Conservation (phyloP, 2,329 filamentous ascomycete species). For the Ceratocystis harringtonii region DNA sequence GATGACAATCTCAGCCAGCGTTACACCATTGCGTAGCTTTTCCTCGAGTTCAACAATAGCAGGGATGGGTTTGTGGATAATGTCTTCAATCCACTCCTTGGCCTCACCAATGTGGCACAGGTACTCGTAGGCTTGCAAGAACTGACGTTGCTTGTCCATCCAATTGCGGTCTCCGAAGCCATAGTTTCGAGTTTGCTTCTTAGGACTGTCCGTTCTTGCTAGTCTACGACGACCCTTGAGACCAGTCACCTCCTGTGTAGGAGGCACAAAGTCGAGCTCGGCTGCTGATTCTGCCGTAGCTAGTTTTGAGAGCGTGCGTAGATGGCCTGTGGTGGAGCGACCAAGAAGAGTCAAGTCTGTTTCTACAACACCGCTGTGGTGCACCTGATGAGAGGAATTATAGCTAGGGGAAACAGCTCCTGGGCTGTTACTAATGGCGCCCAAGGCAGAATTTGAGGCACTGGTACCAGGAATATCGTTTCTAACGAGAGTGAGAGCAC, state of each 20-base stretch:
- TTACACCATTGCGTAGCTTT: constrained; percentile 81
- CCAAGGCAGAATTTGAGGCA: constrained; percentile 22
- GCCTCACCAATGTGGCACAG: constrained; percentile 97
- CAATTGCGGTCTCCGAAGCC: constrained; percentile 76
- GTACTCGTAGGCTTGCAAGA: constrained; percentile 93
- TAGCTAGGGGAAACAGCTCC: constrained; percentile 6
- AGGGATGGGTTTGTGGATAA: constrained; percentile 71
- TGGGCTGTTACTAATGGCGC: constrained; percentile 19
- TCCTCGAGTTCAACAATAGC: constrained; percentile 91
- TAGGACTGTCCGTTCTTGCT: constrained; percentile 51
- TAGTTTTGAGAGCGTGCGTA: constrained; percentile 73
- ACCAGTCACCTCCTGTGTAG: constrained; percentile 74
- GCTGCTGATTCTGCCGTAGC: constrained; percentile 61
- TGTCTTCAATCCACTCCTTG: constrained; percentile 95
- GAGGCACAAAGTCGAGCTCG: constrained; percentile 58
- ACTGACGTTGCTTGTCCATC: constrained; percentile 98
- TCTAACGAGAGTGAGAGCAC: constrained; percentile 15
- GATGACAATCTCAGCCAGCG: constrained; percentile 84
- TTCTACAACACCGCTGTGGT: constrained; percentile 35
- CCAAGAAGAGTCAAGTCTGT: constrained; percentile 71
- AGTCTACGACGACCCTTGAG: constrained; percentile 70
- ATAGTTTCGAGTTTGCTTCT: constrained; percentile 30
- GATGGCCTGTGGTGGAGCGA: constrained; percentile 76
- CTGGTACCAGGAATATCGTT: constrained; percentile 17
- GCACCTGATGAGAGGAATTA: constrained; percentile 21